These are phyloP conservation scores for Colletotrichum sp. DNA, from an alignment of 2,329 filamentous ascomycete genomes.

Conservation along the genomic window DNA sequence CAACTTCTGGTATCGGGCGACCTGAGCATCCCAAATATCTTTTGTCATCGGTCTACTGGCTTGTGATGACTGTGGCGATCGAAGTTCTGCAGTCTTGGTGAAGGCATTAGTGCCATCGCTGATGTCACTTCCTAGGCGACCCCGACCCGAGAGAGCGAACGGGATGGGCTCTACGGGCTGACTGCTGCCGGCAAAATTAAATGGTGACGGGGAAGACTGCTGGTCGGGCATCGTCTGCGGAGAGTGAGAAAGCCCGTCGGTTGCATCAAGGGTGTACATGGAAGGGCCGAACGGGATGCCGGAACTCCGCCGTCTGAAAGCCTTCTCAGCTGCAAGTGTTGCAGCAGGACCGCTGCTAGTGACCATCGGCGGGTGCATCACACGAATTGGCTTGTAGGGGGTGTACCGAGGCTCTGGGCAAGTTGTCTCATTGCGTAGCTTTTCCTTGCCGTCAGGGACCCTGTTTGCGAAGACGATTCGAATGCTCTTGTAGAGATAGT, in stretches of 20 bases:
- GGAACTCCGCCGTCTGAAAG: constrained; percentile 61
- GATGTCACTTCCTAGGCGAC: constrained; percentile 36
- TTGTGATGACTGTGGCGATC: constrained; percentile 31
- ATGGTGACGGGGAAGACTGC: constrained; percentile 27
- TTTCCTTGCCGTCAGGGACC: constrained; percentile 94
- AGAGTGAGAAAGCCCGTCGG: constrained; percentile 31
- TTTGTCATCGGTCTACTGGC: constrained; percentile 39
- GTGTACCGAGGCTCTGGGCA: constrained; percentile 87
- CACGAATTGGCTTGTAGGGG: constrained; percentile 74
- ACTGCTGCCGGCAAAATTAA: constrained; percentile 35
- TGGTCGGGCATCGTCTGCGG: constrained; percentile 15
- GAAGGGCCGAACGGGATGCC: constrained; percentile 47
- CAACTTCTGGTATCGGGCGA: constrained; percentile 67
- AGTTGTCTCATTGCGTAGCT: constrained; percentile 86
- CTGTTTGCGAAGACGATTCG: constrained; percentile 96
- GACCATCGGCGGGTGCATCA: constrained; percentile 48
- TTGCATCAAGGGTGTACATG: constrained; percentile 37
- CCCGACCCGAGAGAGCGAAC: constrained; percentile 40
- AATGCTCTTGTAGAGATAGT: constrained; percentile 89
- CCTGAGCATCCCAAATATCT: constrained; percentile 34
- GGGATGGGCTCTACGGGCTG: constrained; percentile 56
- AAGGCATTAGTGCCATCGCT: constrained; percentile 30
- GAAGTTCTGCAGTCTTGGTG: constrained; percentile 21
- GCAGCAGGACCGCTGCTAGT: constrained; percentile 47
- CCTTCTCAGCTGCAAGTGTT: constrained; percentile 63